Evolutionary conservation across 257 asterid genomes (phyloP), one percentile per base, ranked within the genome.

Genomic region (Apocynum venetum): DNA sequence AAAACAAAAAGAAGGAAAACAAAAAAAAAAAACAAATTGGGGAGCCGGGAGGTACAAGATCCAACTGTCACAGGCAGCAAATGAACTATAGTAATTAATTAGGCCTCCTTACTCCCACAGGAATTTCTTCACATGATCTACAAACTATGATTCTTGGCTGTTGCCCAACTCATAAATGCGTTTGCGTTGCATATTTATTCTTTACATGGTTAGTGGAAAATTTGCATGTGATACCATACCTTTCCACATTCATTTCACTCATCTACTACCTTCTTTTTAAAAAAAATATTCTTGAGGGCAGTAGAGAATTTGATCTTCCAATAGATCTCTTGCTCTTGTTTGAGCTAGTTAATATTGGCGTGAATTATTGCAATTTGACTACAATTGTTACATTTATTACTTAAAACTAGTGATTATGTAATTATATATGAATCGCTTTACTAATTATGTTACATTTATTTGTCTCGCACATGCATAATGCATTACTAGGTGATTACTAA

Each of bases 51-150:
- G 64, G 64, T 20, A 57, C 12, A 57, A 19, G 64, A 57, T 57
- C 64, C 64, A 57, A 20, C 64, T 57, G 64, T 57, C 80, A 81
- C 84, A 81, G 61, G 82, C 31, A 78, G 38, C 49, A 35, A 79
- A 73, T 82, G 80, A 77, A 57, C 41, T 25, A 20, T 71, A 60
- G 57, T 64, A 73, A 77, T 72, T 64, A 73, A 77, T 72, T 66
- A 66, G 51, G 48, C 7, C 70, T 66, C 76, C 72, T 48, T 47
- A 47, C 68, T 40, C 73, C 11, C 63, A 59, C 46, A 10, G 31
- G 38, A 79, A 76, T 55, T 57, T 55, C 35, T 73, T 73, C 84
- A 80, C 84, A 67, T 73, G 83, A 73, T 71, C 65, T 5, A 61
- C 43, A 78, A 41, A 51, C 76, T 67, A 35, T 78, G 83, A 61